phyloP scores from a whole-genome alignment of 2,329 filamentous ascomycete species.

The Penicillium janthinellum region DNA sequence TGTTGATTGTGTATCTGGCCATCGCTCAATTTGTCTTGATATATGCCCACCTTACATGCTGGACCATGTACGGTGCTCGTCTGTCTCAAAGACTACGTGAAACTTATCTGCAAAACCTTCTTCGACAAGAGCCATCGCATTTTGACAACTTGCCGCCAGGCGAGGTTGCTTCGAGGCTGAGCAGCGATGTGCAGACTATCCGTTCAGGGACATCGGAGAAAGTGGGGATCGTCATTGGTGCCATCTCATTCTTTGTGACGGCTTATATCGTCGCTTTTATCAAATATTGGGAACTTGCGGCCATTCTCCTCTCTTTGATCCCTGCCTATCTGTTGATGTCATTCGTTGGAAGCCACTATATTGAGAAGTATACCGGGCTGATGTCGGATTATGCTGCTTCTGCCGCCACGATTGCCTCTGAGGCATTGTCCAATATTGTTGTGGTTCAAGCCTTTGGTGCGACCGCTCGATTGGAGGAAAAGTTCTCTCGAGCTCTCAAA shows the following conservation, averaged over 20 bases:
- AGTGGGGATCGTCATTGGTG: conserved; percentile 65
- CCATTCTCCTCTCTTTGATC: conserved; percentile 64
- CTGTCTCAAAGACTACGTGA: conserved; percentile 65
- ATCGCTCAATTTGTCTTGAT: conserved; percentile 65
- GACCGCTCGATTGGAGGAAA: conserved; percentile 59
- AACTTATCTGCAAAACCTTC: conserved; percentile 59
- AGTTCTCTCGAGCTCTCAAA: conserved; percentile 58
- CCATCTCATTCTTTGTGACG: conserved; percentile 66
- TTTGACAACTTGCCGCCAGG: conserved; percentile 66
- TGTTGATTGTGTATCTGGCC: conserved; percentile 64
- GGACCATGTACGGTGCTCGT: conserved; percentile 65
- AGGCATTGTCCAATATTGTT: conserved; percentile 61
- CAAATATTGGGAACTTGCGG: conserved; percentile 63
- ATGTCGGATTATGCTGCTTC: conserved; percentile 58
- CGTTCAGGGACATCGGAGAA: conserved; percentile 71
- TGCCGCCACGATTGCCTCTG: conserved; percentile 64
- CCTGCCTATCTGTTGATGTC: conserved; percentile 65
- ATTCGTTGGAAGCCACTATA: conserved; percentile 57
- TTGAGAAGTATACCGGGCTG: conserved; percentile 52
- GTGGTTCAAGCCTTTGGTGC: conserved; percentile 67
- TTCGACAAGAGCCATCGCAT: conserved; percentile 64
- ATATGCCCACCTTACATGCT: conserved; percentile 65
- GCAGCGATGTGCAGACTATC: conserved; percentile 66
- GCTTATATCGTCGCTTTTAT: conserved; percentile 69
- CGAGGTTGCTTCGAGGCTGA: conserved; percentile 65